Evolutionary conservation across 192 early-diverging fungal genomes (phyloP), one percentile per base, ranked within the genome.

Genomic region (Jimgerdemannia lactiflua): DNA sequence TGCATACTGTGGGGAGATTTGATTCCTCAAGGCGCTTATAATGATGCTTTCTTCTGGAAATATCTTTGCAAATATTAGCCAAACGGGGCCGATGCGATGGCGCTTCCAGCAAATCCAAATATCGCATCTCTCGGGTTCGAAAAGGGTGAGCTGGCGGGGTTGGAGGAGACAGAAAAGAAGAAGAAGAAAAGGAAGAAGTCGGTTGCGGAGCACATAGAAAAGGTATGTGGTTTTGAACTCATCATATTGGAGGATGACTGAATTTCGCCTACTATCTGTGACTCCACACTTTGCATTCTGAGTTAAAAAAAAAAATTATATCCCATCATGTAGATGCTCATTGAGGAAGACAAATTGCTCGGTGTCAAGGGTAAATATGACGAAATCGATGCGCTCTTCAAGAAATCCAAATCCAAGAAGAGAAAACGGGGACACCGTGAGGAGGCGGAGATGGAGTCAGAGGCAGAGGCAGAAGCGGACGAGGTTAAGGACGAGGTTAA

Each of bases 41-140:
- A 42, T 20, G n/a, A 9, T 17, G 4, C 59, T 10, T 17, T 70
- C 20, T 71, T 42, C 59, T 40, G 64, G 29, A 9, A 72, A 65
- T 20, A 20, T 65, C 71, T 74, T 79, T 70, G 77, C 82, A 77
- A 49, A 77, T 39, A 71, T 59, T 2, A 59, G 49, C 49, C 49
- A 59, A 59, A 59, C 6, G 6, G 49, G 6, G 14, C 49, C 49
- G 67, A 64, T 73, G 79, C 67, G 4, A 79, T 75, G 0, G 63
- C 78, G 9, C 78, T 79, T 8, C 79, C 82, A 19, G 75, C 80
- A 19, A 84, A 89, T 71, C 80, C 81, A 18, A 87, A 83, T 43
- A 85, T 89, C 82, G 82, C 80, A 4, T 83, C 80, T 42, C 87
- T 91, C 44, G 90, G 90, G 41, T 89, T 90, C 43, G 80, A 79